A percentile compares a stretch with the other conserved stretches of the same genome.
phyloP scores from a whole-genome alignment of 768 basidiomycete species.

The Scleroderma bovista region DNA sequence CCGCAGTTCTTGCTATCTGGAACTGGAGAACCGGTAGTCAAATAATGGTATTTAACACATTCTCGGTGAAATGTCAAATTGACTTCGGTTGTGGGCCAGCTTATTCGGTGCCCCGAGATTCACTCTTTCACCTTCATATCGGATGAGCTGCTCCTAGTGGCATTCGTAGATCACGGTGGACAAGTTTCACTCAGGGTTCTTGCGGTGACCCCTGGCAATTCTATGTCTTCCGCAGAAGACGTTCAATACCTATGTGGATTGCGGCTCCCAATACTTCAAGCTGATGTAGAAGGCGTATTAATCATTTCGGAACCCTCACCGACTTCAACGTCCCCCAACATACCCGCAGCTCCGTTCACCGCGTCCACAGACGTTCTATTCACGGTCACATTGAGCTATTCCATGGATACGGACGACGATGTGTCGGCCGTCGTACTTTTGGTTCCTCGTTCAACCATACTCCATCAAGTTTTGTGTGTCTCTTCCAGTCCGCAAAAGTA shows the following conservation, averaged over 20 bases:
- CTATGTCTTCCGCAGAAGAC: slow-evolving; percentile 6
- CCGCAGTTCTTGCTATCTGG: slow-evolving; percentile 25
- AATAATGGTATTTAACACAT: slow-evolving; percentile 19
- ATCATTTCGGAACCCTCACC: slow-evolving; percentile 32
- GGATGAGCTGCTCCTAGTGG: slow-evolving; percentile 23
- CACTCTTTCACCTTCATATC: slow-evolving; percentile 32
- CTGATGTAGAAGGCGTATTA: slow-evolving; percentile 13
- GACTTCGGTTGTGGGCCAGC: slow-evolving; percentile 9
- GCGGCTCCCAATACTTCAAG: slow-evolving; percentile 18
- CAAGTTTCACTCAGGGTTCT: slow-evolving; percentile 15
- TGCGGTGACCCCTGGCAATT: slow-evolving; percentile 7
- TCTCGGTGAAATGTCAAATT: slow-evolving; percentile 4
- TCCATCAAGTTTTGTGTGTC: slow-evolving; percentile 17
- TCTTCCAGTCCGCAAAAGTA: background rate
- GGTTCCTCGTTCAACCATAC: slow-evolving; percentile 27
- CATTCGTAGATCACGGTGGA: slow-evolving; percentile 5
- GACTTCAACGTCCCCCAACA: slow-evolving; percentile 15
- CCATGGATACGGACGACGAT: background rate
- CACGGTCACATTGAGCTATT: slow-evolving; percentile 21
- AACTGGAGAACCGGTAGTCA: slow-evolving; percentile 29
- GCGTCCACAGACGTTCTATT: slow-evolving; percentile 28
- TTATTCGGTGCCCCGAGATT: slow-evolving; percentile 15
- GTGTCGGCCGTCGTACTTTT: slow-evolving; percentile 21
- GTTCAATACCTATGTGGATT: slow-evolving; percentile 22
- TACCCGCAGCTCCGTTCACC: slow-evolving; percentile 15